A percentile compares a stretch with the other conserved stretches of the same genome.
phyloP scores from a whole-genome alignment of 148 eudicot genomes.

The Spergularia marina region DNA sequence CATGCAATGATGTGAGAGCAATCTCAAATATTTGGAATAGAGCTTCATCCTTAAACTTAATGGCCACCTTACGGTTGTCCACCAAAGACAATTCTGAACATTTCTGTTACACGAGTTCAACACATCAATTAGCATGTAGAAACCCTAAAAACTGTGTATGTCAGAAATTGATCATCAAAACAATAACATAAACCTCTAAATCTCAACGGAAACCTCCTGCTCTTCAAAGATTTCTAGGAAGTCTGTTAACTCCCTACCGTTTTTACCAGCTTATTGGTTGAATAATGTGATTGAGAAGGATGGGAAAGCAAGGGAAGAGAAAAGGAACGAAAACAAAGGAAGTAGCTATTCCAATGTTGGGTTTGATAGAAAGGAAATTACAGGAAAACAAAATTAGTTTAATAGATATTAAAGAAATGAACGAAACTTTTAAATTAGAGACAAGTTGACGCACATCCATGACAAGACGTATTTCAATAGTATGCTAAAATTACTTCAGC shows the following conservation, averaged over 20 bases:
- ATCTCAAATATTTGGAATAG: slow-evolving; percentile 74
- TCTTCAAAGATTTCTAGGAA: not conserved
- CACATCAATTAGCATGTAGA: not conserved
- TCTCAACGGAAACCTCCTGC: not conserved
- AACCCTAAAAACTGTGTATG: not conserved
- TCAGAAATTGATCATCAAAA: not conserved
- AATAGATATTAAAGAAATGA: too few species aligned
- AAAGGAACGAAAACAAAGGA: too few species aligned
- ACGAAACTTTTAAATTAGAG: too few species aligned
- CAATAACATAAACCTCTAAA: not conserved
- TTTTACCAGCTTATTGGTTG: not conserved
- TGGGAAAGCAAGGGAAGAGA: too few species aligned
- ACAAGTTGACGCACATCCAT: too few species aligned
- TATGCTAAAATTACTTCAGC: too few species aligned
- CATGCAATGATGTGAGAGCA: slow-evolving; percentile 68
- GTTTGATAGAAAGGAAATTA: too few species aligned
- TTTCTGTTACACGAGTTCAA: slow-evolving; percentile 38
- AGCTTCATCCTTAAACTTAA: slow-evolving; percentile 66
- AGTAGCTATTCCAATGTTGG: too few species aligned
- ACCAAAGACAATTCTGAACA: slow-evolving; percentile 64
- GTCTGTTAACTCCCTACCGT: slow-evolving; percentile 1
- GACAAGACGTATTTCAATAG: too few species aligned
- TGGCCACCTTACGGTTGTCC: slow-evolving; percentile 72
- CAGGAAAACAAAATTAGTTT: too few species aligned
- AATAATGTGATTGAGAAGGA: too few species aligned